Evolutionary conservation across 164 flowering plant species (phyloP).

Genomic region (Malania oleifera): DNA sequence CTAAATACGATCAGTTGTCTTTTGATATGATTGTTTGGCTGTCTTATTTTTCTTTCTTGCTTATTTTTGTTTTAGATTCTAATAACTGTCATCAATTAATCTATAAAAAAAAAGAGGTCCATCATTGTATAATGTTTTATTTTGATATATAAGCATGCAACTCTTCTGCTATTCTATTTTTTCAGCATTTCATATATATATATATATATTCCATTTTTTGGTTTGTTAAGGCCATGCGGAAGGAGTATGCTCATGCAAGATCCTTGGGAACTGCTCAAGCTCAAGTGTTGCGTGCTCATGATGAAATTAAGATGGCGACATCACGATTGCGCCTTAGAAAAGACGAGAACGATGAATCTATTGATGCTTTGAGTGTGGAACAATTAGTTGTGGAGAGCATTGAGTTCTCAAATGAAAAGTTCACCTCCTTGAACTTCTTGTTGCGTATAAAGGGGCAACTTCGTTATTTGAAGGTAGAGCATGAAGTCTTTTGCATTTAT

Average conservation of each 20-base stretch:
- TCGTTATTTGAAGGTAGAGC: constrained; percentile 89
- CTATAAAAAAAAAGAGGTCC: too few species aligned
- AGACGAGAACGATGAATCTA: constrained; percentile 47
- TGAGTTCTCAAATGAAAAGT: constrained; percentile 64
- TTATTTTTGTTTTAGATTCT: too few species aligned
- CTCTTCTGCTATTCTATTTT: not conserved
- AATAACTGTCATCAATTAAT: too few species aligned
- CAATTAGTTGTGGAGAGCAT: constrained; percentile 57
- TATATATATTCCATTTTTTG: constrained; percentile 1
- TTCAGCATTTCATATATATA: not conserved
- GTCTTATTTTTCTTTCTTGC: not conserved
- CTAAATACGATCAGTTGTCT: too few species aligned
- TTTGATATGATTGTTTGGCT: too few species aligned
- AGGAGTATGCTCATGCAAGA: constrained; percentile 80
- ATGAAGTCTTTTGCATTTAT: too few species aligned
- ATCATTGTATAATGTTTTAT: too few species aligned
- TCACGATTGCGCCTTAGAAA: constrained; percentile 69
- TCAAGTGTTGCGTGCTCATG: constrained; percentile 76
- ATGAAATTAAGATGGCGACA: constrained; percentile 90
- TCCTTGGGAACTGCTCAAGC: constrained; percentile 78
- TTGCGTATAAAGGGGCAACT: constrained; percentile 73
- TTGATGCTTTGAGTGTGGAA: constrained; percentile 56
- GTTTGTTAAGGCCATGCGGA: constrained; percentile 62
- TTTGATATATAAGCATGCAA: not conserved
- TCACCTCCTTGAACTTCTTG: constrained; percentile 43